Conservation (phyloP, 495 filamentous ascomycete species). For the Staphylotrichum tortipilum region DNA sequence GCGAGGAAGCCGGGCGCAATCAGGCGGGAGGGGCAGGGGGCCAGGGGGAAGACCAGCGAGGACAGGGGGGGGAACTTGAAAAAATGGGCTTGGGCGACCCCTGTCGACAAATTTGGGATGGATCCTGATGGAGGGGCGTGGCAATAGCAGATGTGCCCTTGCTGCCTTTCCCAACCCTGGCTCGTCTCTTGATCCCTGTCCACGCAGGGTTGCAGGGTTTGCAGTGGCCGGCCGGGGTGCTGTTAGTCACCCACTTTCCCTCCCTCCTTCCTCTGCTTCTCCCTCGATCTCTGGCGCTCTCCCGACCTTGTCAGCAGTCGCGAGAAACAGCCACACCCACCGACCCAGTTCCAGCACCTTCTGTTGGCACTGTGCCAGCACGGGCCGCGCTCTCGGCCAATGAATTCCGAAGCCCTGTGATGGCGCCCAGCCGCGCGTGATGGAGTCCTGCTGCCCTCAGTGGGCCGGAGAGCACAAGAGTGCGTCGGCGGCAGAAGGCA, state of each 20-base stretch:
- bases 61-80: not conserved
- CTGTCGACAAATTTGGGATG: constrained; percentile 9
- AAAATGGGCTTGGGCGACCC: constrained; percentile 5
- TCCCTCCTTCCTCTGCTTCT: too few relatives aligned
- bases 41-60: too few relatives aligned
- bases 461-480: too few relatives aligned
- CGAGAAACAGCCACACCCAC: constrained; percentile 10
- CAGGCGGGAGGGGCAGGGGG: constrained; percentile 1
- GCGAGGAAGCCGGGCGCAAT: constrained; percentile 6
- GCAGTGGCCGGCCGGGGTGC: not conserved
- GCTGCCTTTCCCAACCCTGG: not conserved
- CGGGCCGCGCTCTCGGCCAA: constrained; percentile 1
- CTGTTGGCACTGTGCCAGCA: constrained; percentile 8
- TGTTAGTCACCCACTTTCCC: constrained; percentile 15
- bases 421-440: not conserved
- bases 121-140: constrained; percentile 17
- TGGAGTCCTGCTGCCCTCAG: not conserved
- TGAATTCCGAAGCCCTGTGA: not conserved
- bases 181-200: too few relatives aligned
- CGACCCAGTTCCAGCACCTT: constrained; percentile 1
- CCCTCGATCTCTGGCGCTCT: too few relatives aligned
- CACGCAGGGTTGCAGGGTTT: too few relatives aligned
- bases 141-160: too few relatives aligned
- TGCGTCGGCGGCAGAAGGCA: not conserved
- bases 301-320: constrained; percentile 7